Base-by-base conservation (phyloP, 805 yeast species). In the Metschnikowia colocasiae region DNA sequence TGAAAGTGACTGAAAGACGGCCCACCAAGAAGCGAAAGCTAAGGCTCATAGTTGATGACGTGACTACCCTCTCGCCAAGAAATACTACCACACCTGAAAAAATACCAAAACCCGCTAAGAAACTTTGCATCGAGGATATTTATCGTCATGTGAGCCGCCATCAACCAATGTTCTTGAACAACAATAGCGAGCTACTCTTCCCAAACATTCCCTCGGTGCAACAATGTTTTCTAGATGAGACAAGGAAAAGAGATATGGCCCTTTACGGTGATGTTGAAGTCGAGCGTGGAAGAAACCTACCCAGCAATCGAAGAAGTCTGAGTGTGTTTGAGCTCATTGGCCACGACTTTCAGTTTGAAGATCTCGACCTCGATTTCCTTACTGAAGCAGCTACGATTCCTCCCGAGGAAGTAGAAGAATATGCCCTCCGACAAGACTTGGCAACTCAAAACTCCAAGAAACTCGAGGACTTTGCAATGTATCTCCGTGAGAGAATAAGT, bases 231-330 rank as follows among this genome's bases (percentile, higher is more conserved):
- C 27, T 16, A 3, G 26, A 27, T 6, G 27, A 10, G 4, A 37
- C 47, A 20, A 27, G 15, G 12, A 26, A 13, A 5, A 19, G 23
- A 3, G 36, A 29, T 6, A 48, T 47, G 15, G 42, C 32, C 2
- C 39, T 41, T 12, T 18, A 44, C 12, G 45, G 43, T 13, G 33
- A 29, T 2, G 33, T 47, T 18, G 58, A 53, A 6, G 43, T 54
- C 18, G 58, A 55, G 31, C 40, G 49, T 2, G 58, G 57, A 6
- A 50, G 58, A 47, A 38, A 54, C 33, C 38, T 43, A 6, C 39
- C 45, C 3, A 42, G 42, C 27, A 40, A 32, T 23, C 23, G 50
- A 16, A 30, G 43, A 15, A 43, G 50, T 20, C 50, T 47, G 50
- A 43, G 50, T 26, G 34, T 38, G 18, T 19, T 42, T 13, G 50